Evolutionary conservation across 1,284 basidiomycete genomes (phyloP), one percentile per base, ranked within the genome.

Genomic region (Rhodofomes roseus): DNA sequence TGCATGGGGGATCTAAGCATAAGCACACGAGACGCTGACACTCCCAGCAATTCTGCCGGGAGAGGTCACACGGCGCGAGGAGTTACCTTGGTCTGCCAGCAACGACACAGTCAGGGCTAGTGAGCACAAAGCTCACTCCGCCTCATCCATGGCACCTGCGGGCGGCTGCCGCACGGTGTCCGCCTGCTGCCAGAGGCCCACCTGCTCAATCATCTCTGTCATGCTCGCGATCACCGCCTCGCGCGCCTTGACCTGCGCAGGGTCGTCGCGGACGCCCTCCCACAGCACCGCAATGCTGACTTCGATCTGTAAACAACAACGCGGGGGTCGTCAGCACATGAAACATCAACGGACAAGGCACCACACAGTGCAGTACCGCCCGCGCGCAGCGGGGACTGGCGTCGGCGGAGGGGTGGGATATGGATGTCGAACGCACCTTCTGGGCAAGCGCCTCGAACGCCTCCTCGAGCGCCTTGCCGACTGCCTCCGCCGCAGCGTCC

Each of bases 211-310:
- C 55, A 85, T 73, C 34, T 71, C 70, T 2, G 68, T 59, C 41
- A 79, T 73, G 11, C 71, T 67, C 22, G 74, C 68, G 56, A 81
- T 70, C 31, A 81, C 71, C 31, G 76, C 71, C n/a, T 69, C 64
- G 31, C 81, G 78, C 14, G 74, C 74, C 53, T 61, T 68, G 23
- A 76, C 67, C 66, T 84, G 81, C 29, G 70, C 66, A 16, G 78
- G 77, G 66, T 79, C 77, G 60, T 85, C 81, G 51, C 73, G 74
- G 4, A 74, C 69, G 22, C 76, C 77, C 68, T 86, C 84, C 84
- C 84, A 86, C 6, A 87, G 77, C 16, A 85, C 80, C 11, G 83
- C 77, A 59, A 86, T 68, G 63, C 77, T 82, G 62, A 84, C 82
- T 70, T 86, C 84, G 53, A 86, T 71, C 82, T 85, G 60, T 2